phyloP scores from a whole-genome alignment of 306 rosid species.

The Citrullus amarus region DNA sequence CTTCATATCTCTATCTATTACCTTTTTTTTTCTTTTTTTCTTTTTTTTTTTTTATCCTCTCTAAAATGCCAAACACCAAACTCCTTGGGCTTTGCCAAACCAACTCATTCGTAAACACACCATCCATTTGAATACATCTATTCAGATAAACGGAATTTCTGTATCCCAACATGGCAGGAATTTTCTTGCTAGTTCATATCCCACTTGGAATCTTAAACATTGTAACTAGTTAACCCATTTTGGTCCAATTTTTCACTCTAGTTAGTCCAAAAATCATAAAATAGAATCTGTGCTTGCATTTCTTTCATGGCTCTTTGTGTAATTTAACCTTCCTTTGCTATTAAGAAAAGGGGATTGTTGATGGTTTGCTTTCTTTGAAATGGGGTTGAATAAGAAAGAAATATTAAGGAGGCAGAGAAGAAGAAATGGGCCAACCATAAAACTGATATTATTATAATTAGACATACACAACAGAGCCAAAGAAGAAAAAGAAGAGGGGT shows the following conservation, averaged over 20 bases:
- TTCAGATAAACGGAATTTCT: neutral
- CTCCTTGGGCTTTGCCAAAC: conserved; percentile 27
- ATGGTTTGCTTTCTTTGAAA: conserved; percentile 21
- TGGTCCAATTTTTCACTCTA: neutral
- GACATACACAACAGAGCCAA: conserved; percentile 22
- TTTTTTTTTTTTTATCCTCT: conserved; percentile 23
- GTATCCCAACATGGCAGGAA: neutral
- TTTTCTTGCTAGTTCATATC: neutral
- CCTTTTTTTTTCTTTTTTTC: neutral
- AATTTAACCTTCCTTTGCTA: conserved; percentile 44
- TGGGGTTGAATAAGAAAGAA: neutral
- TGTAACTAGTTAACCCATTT: neutral
- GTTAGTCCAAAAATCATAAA: neutral
- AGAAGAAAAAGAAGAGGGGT: conserved; percentile 19
- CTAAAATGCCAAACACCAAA: conserved; percentile 24
- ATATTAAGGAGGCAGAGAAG: neutral
- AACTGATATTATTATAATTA: conserved; percentile 13
- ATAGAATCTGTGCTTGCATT: neutral
- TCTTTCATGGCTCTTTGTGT: conserved; percentile 20
- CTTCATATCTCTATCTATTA: conserved; percentile 41
- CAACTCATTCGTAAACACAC: conserved; percentile 12
- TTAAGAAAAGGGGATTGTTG: conserved; percentile 38
- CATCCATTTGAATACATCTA: neutral
- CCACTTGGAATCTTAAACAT: conserved; percentile 2
- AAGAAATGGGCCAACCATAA: conserved; percentile 15